These are phyloP conservation scores for Candida sojae DNA, from an alignment of 1,139 yeast species.

Conservation along the genomic window DNA sequence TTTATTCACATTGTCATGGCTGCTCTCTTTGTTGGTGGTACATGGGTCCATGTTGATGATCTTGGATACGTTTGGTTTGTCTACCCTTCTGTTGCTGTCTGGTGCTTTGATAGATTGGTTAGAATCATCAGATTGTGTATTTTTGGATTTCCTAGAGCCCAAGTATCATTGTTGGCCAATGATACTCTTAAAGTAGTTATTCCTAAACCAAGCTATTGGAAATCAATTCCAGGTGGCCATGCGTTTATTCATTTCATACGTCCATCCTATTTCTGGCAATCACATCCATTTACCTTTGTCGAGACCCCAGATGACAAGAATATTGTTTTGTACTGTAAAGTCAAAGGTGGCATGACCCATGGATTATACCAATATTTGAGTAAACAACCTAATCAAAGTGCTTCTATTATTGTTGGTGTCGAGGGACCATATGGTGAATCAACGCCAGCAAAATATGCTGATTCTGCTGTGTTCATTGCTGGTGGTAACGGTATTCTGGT, in stretches of 20 bases:
- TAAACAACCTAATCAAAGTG: slow-evolving; percentile 26
- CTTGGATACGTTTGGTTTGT: slow-evolving; percentile 43
- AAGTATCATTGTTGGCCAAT: slow-evolving; percentile 31
- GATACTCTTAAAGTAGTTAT: slow-evolving; percentile 44
- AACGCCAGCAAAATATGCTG: slow-evolving; percentile 28
- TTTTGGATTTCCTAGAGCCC: slow-evolving; percentile 44
- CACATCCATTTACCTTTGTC: slow-evolving; percentile 44
- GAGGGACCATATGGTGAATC: slow-evolving; percentile 47
- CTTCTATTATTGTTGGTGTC: slow-evolving; percentile 32
- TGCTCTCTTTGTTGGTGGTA: slow-evolving; percentile 40
- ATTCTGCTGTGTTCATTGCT: slow-evolving; percentile 39
- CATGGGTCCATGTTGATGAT: slow-evolving; percentile 42
- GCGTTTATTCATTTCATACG: slow-evolving; percentile 50
- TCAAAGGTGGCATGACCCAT: slow-evolving; percentile 41
- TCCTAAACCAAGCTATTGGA: slow-evolving; percentile 45
- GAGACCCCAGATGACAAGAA: slow-evolving; percentile 22
- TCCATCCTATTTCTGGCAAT: slow-evolving; percentile 42
- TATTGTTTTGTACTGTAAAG: slow-evolving; percentile 31
- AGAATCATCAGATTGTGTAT: slow-evolving; percentile 32
- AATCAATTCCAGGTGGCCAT: slow-evolving; percentile 50
- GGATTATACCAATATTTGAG: slow-evolving; percentile 32
- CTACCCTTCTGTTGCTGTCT: slow-evolving; percentile 42
- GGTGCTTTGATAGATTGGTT: slow-evolving; percentile 44
- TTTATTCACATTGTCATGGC: slow-evolving; percentile 44
- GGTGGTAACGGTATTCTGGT: slow-evolving; percentile 51